These are phyloP conservation scores for Tieghemostelium lacteum DNA, from an alignment of 78 protist species.

Conservation along the genomic window DNA sequence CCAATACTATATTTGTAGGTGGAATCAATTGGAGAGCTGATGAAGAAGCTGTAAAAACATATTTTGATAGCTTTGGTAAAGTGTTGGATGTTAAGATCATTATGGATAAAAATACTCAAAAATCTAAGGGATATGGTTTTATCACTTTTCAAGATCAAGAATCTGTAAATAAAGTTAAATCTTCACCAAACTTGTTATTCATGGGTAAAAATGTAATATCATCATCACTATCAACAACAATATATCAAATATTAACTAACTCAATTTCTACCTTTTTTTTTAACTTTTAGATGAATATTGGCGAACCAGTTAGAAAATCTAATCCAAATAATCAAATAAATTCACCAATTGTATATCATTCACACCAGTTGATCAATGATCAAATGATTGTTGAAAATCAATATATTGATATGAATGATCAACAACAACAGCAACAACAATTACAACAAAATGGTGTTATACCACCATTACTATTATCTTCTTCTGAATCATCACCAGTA, in stretches of 20 bases:
- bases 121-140: conserved; percentile 74
- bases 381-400: neutral
- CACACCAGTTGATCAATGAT: neutral
- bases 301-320: conserved; percentile 57
- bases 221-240: neutral
- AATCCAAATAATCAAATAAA: neutral
- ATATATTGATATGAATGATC: neutral
- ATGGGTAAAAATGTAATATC: conserved; percentile 69
- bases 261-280: neutral
- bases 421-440: neutral
- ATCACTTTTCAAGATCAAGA: conserved; percentile 54
- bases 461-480: neutral
- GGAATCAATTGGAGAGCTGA: conserved; percentile 76
- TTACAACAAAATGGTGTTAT: neutral
- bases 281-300: conserved; percentile 44
- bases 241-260: neutral
- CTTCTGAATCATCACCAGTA: conserved; percentile 19
- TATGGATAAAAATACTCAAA: conserved; percentile 45
- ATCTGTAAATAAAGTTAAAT: conserved; percentile 21
- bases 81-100: conserved; percentile 64
- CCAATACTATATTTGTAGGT: conserved; percentile 75
- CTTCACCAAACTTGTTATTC: conserved; percentile 11
- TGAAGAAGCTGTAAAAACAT: conserved; percentile 11
- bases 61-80: conserved; percentile 25
- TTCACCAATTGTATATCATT: neutral